Conservation (phyloP, 345 rosid species). For the Salix koriyanagi region DNA sequence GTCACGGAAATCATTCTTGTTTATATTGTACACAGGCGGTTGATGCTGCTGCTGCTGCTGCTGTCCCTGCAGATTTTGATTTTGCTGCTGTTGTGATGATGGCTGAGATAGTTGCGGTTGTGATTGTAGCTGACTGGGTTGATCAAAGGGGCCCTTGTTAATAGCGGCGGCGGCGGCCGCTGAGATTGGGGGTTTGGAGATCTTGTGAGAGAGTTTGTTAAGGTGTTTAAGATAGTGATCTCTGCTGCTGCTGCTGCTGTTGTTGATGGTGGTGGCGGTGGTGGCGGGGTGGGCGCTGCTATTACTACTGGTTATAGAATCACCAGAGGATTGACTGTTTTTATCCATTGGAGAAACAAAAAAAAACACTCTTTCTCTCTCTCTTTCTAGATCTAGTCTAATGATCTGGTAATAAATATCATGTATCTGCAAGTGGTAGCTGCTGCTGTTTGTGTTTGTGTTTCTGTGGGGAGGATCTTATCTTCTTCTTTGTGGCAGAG, state of each 20-base stretch:
- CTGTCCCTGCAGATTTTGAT: slow-evolving; percentile 32
- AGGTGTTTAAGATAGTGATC: slow-evolving; percentile 53
- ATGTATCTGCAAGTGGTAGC: not conserved
- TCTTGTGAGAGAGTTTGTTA: slow-evolving; percentile 81
- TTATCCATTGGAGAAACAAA: slow-evolving; percentile 45
- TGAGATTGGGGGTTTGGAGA: slow-evolving; percentile 46
- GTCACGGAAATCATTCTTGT: slow-evolving; percentile 83
- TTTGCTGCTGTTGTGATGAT: slow-evolving; percentile 17
- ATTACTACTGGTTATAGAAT: slow-evolving; percentile 29
- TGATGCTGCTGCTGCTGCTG: slow-evolving; percentile 51
- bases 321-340: slow-evolving; percentile 52
- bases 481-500: not conserved
- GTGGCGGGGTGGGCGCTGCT: slow-evolving; percentile 8
- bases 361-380: not conserved
- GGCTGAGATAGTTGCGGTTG: slow-evolving; percentile 6
- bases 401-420: not conserved
- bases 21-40: slow-evolving; percentile 92
- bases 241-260: not conserved
- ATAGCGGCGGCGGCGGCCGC: not conserved
- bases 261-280: not conserved
- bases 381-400: slow-evolving; percentile 14
- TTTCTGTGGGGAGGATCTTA: not conserved
- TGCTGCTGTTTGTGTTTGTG: not conserved
- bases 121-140: not conserved
- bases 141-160: slow-evolving; percentile 43